Evolutionary conservation across 108 stramenopile genomes (phyloP).

Genomic region (Chaetoceros tenuissimus): DNA sequence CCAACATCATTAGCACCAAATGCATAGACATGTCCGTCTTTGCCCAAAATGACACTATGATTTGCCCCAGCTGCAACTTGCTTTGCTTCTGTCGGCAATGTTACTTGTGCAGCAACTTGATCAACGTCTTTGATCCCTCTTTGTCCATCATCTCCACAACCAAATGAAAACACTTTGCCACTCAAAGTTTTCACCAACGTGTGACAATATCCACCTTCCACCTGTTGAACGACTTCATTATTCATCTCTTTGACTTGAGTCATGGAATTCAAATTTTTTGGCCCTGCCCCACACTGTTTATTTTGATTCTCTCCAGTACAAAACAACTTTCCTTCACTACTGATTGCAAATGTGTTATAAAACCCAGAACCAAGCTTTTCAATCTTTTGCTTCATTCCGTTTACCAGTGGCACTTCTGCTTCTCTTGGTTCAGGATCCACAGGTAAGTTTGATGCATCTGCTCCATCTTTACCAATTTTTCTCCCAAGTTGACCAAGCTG

Average conservation of each 20-base stretch:
- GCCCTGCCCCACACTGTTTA: conserved; percentile 11
- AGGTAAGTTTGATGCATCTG: conserved; percentile 11
- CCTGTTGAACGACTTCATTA: conserved; percentile 1
- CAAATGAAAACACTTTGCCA: conserved; percentile 15
- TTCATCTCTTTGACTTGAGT: conserved; percentile 9
- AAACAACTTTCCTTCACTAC: conserved; percentile 4
- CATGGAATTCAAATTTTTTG: conserved; percentile 9
- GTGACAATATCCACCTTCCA: conserved; percentile 19
- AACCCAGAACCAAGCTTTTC: conserved; percentile 11
- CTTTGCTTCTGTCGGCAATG: background rate
- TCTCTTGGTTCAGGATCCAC: conserved; percentile 14
- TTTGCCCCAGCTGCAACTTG: conserved; percentile 18
- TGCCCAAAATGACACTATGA: conserved; percentile 31
- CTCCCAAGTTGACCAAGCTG: conserved; percentile 21
- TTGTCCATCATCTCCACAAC: conserved; percentile 24
- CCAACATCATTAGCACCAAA: conserved; percentile 48
- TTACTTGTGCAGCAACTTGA: conserved; percentile 2
- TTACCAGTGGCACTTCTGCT: conserved; percentile 3
- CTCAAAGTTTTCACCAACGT: conserved; percentile 13
- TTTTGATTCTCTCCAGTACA: conserved; percentile 22
- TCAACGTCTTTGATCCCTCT: conserved; percentile 8
- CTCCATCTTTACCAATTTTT: background rate
- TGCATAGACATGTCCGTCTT: conserved; percentile 32
- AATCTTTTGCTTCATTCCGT: conserved; percentile 7
- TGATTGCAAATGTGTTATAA: conserved; percentile 12